These are phyloP conservation scores for Boletellus ananiceps DNA, from an alignment of 768 basidiomycete genomes.

Conservation along the genomic window DNA sequence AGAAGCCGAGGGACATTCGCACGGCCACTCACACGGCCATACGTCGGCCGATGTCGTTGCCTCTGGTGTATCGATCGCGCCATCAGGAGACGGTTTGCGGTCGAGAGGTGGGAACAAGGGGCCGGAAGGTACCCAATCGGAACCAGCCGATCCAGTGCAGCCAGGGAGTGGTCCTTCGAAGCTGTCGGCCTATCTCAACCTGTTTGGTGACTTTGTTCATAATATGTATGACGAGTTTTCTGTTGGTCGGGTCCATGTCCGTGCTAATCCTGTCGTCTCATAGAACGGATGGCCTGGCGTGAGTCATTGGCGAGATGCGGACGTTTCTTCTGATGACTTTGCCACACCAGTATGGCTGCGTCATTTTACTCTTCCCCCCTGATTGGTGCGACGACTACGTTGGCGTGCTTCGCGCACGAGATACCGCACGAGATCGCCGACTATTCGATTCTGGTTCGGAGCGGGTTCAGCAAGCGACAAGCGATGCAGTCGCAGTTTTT, in stretches of 20 bases:
- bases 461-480: conserved; percentile 85
- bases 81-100: conserved; percentile 45
- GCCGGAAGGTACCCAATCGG: conserved; percentile 17
- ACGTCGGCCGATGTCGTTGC: conserved; percentile 31
- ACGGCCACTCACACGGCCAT: conserved; percentile 43
- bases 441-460: conserved; percentile 87
- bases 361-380: conserved; percentile 96
- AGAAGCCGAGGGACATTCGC: conserved; percentile 44
- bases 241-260: conserved; percentile 11
- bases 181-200: conserved; percentile 86
- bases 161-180: conserved; percentile 59
- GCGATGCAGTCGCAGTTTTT: conserved; percentile 93
- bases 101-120: conserved; percentile 36
- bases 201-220: conserved; percentile 91
- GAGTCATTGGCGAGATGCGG: conserved; percentile 31
- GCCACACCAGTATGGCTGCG: conserved; percentile 70
- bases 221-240: conserved; percentile 59
- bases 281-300: conserved; percentile 92
- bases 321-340: conserved; percentile 1
- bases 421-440: conserved; percentile 98
- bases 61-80: conserved; percentile 44
- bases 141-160: conserved; percentile 22
- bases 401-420: conserved; percentile 93
- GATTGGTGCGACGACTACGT: conserved; percentile 90
- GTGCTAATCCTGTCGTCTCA: conserved; percentile 12